phyloP scores from a whole-genome alignment of 768 basidiomycete genomes.

The Leccinum variicolor region DNA sequence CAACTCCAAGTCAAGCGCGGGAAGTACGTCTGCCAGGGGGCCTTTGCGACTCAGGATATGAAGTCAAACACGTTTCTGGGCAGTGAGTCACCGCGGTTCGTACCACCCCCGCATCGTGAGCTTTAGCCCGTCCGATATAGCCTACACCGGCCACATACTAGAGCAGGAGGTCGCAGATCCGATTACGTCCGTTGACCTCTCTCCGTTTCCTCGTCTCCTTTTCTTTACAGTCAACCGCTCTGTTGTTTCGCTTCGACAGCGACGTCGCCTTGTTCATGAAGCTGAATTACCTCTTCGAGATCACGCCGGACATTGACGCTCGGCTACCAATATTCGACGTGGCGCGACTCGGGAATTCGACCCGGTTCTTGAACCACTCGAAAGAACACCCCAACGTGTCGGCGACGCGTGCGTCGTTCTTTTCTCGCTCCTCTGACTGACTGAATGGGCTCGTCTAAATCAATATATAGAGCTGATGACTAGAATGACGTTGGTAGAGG shows the following conservation, averaged over 20 bases:
- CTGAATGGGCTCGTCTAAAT: no score
- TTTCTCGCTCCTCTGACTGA: no score
- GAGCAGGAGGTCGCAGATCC: conserved; percentile 8
- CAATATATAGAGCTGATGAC: not conserved
- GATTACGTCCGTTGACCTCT: not conserved
- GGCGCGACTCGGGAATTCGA: conserved; percentile 41
- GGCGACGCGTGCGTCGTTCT: conserved; percentile 26
- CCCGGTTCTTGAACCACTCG: conserved; percentile 42
- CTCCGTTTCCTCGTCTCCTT: no score
- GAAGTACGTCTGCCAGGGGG: conserved; percentile 42
- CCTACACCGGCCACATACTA: conserved; percentile 38
- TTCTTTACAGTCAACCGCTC: not conserved
- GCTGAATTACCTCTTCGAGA: conserved; percentile 37
- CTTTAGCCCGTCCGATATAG: conserved; percentile 19
- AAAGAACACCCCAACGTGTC: conserved; percentile 11
- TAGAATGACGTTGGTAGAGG: no score
- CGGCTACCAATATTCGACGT: conserved; percentile 32
- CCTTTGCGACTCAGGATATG: conserved; percentile 37
- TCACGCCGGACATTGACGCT: not conserved
- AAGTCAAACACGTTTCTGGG: conserved; percentile 28
- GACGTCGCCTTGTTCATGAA: conserved; percentile 5
- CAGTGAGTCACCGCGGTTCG: conserved; percentile 14
- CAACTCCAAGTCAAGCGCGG: conserved; percentile 34
- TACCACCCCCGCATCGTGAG: not conserved
- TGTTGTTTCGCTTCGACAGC: conserved; percentile 2